Conservation (phyloP, 768 basidiomycete species). For the Auricularia cornea region DNA sequence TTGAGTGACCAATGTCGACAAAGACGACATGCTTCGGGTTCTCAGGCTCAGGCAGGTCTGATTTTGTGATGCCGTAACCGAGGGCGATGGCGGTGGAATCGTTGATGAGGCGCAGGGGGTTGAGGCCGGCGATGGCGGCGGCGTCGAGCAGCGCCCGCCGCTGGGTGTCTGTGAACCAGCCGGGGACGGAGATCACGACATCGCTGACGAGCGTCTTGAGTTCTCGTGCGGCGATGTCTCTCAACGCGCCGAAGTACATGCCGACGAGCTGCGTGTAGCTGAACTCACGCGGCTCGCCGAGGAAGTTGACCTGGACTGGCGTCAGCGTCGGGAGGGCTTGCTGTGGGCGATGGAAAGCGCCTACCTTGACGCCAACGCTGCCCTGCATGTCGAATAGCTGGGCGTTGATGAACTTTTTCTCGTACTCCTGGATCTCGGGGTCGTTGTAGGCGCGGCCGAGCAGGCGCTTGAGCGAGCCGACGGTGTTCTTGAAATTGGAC, state of each 20-base stretch:
- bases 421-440: slow-evolving; percentile 70
- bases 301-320: slow-evolving; percentile 66
- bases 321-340: neutral
- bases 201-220: slow-evolving; percentile 83
- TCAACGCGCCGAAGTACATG: slow-evolving; percentile 83
- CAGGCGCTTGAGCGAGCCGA: slow-evolving; percentile 86
- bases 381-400: slow-evolving; percentile 78
- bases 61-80: slow-evolving; percentile 98
- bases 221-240: slow-evolving; percentile 78
- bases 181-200: slow-evolving; percentile 92
- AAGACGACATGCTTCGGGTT: slow-evolving; percentile 83
- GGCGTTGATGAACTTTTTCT: slow-evolving; percentile 89
- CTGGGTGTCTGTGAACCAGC: slow-evolving; percentile 94
- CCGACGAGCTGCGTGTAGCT: slow-evolving; percentile 88
- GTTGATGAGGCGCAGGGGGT: slow-evolving; percentile 90
- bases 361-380: slow-evolving; percentile 76
- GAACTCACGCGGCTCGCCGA: slow-evolving; percentile 71
- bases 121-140: slow-evolving; percentile 81
- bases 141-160: slow-evolving; percentile 86
- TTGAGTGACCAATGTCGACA: slow-evolving; percentile 91
- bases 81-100: slow-evolving; percentile 94
- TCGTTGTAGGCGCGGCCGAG: slow-evolving; percentile 76
- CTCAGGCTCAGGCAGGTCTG: slow-evolving; percentile 82
- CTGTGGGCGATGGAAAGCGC: slow-evolving; percentile 16
- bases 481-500: slow-evolving; percentile 96